phyloP scores from a whole-genome alignment of 331 rosid genomes.

The Quercus tomentella region DNA sequence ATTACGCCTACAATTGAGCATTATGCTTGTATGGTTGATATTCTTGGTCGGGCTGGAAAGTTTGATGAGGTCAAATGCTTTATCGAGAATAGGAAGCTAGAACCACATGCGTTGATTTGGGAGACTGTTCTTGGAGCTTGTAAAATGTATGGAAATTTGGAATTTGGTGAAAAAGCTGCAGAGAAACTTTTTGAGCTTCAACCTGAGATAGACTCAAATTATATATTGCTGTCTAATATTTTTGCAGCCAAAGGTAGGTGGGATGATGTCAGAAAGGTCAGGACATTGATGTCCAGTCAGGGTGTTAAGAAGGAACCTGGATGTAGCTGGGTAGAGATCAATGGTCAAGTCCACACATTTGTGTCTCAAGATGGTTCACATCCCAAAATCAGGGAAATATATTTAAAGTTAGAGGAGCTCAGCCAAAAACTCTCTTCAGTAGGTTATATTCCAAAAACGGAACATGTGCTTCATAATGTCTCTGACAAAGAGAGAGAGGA shows the following conservation, averaged over 20 bases:
- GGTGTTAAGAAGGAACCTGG: constrained; percentile 79
- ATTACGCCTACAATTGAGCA: constrained; percentile 49
- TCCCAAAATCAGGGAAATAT: constrained; percentile 42
- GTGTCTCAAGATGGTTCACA: constrained; percentile 46
- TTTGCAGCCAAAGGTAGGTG: constrained; percentile 58
- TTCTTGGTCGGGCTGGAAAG: constrained; percentile 61
- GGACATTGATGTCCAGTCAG: constrained; percentile 49
- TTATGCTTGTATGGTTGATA: constrained; percentile 65
- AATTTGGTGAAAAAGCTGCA: constrained; percentile 58
- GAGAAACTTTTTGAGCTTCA: constrained; percentile 51
- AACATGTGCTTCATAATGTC: constrained; percentile 50
- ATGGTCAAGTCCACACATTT: constrained; percentile 44
- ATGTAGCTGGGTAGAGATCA: constrained; percentile 67
- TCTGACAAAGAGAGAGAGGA: constrained; percentile 44
- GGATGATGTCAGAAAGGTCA: constrained; percentile 44
- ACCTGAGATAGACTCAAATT: constrained; percentile 52
- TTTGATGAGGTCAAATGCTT: constrained; percentile 54
- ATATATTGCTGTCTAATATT: constrained; percentile 62
- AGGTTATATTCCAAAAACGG: constrained; percentile 48
- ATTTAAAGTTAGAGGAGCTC: constrained; percentile 48
- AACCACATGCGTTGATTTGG: constrained; percentile 49
- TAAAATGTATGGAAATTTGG: constrained; percentile 48
- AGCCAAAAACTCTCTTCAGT: constrained; percentile 28
- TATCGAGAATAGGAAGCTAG: constrained; percentile 47
- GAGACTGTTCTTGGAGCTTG: constrained; percentile 58